Base-by-base conservation (phyloP, 1,139 yeast genomes). In the Sugiyamaella sp. region DNA sequence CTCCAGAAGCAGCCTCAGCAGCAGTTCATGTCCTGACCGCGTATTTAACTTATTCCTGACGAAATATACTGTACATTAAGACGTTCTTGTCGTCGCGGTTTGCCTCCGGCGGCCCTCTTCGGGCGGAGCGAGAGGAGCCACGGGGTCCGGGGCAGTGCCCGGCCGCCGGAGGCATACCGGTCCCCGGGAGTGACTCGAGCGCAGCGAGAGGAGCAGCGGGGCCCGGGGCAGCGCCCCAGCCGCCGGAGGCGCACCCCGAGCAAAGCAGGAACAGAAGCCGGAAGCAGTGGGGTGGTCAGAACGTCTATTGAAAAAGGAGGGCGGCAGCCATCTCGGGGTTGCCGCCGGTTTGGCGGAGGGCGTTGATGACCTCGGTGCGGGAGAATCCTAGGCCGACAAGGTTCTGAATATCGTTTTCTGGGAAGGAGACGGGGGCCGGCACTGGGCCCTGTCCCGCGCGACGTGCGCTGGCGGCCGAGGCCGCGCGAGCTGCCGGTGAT, bases 261-360 rank as follows among this genome's bases (percentile, higher is more conserved):
- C n/a, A n/a, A n/a, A n/a, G n/a, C n/a, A n/a, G n/a, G n/a, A n/a
- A n/a, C n/a, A n/a, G n/a, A n/a, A n/a, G n/a, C 10, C 10, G 29
- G 9, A 8, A 25, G 6, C 29, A 35, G 16, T 12, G 39, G 19
- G 8, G 8, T 8, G 39, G 8, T 8, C 39, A 20, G 44, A 3
- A 4, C 21, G 19, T 21, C 39, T 62, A 71, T 46, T 71, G 77
- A 57, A 89, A 88, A 51, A 89, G 72, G 43, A 86, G 64, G 0
- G 95, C 82, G 0, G 97, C 97, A 0, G 98, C 98, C 61, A 84
- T 64, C 51, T 91, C 97, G 0, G 86, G 81, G 64, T 90, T 86
- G 1, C 97, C 96, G 27, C 78, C 75, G 1, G 95, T 80, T 53
- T 76, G 79, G 43, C 76, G 74, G 52, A 91, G 74, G 0, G 97